Base-by-base conservation (phyloP, 2,329 filamentous ascomycete species). In the Uncinocarpus reesii region DNA sequence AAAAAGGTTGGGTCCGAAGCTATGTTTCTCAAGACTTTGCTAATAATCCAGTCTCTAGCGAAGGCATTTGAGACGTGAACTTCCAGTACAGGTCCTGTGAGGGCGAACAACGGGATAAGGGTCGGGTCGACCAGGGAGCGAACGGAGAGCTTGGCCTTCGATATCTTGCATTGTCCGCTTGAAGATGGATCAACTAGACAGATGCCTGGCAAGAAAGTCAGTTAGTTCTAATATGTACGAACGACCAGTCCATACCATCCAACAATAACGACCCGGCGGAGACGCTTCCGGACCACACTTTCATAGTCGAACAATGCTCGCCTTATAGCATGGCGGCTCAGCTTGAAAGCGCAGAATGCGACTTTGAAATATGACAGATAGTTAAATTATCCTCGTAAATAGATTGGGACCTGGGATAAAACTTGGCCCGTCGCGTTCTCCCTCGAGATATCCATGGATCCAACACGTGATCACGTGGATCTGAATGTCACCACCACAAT, bases 21-120 rank as follows among this genome's bases (percentile, higher is more conserved):
- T 35, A 60, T n/a, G 11, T 62, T 62, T 42, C 62, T 61, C n/a
- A 65, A 56, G n/a, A 70, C 42, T 47, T 60, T 67, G 35, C 53
- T 53, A 45, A 62, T 65, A 29, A 69, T 57, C 66, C 66, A 70
- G 62, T 63, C 58, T 36, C 61, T 60, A 3, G 63, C 63, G 35
- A 55, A 53, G 15, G 52, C 37, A 47, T 65, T 55, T 4, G 50
- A 57, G 5, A 62, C 60, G 51, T 69, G 65, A 28, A 69, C 46
- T 56, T 70, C 66, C 16, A 70, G 62, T 34, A 59, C 64, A 4
- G 65, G 64, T 8, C 66, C 66, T 5, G 59, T 60, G 41, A 66
- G 62, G n/a, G 63, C 65, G 49, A 66, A 63, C 3, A 69, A 56
- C 24, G 67, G 67, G 23, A 70, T 62, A 8, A 66, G 56, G n/a